These are phyloP conservation scores for Purshia tridentata DNA, from an alignment of 306 rosid species.

Conservation along the genomic window DNA sequence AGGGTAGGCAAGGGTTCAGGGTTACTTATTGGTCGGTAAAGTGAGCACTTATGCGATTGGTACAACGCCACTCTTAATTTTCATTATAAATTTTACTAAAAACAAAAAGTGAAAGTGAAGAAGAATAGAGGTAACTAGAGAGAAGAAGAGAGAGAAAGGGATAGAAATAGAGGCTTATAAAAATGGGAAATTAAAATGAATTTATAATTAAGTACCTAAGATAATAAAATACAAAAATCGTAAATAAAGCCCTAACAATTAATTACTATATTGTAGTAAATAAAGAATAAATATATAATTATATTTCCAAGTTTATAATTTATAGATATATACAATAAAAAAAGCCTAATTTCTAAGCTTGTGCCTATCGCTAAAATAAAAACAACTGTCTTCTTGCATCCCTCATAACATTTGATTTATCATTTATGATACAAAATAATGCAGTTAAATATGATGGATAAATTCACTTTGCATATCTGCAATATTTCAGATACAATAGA, in stretches of 20 bases:
- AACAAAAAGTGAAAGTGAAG: not conserved
- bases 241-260: no score
- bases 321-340: no score
- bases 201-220: no score
- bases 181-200: no score
- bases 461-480: not conserved
- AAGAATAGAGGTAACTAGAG: not conserved
- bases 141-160: not conserved
- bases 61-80: not conserved
- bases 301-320: no score
- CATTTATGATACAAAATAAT: not conserved
- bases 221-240: no score
- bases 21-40: no score
- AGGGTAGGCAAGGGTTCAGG: not conserved
- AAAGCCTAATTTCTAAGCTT: not conserved
- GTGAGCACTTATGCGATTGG: not conserved
- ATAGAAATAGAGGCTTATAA: not conserved
- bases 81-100: not conserved
- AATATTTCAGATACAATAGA: not conserved
- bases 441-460: not conserved
- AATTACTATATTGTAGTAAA: no score
- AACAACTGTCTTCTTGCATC: not conserved
- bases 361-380: not conserved
- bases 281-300: no score
- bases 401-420: not conserved